These are phyloP conservation scores for Bipolaris victoriae DNA, from an alignment of 2,329 filamentous ascomycete genomes.

Conservation along the genomic window DNA sequence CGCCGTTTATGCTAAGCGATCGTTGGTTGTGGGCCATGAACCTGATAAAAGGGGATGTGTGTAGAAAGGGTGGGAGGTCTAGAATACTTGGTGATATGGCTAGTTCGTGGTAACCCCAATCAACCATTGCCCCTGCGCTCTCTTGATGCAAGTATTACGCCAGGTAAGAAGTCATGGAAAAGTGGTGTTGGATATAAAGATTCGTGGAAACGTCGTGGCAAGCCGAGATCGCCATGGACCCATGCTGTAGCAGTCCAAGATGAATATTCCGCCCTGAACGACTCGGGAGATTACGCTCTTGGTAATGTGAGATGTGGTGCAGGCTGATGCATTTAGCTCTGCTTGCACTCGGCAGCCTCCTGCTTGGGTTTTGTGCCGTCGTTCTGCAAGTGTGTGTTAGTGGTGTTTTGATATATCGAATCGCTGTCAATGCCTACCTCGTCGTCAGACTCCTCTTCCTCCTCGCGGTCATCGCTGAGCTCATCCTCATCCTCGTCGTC, in stretches of 20 bases:
- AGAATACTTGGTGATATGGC: conserved; percentile 33
- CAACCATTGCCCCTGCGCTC: conserved; percentile 27
- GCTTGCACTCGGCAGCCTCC: conserved; percentile 55
- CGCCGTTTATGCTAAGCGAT: conserved; percentile 28
- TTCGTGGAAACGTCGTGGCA: conserved; percentile 12
- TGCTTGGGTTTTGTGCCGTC: conserved; percentile 54
- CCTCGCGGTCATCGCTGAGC: conserved; percentile 77
- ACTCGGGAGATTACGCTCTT: conserved; percentile 18
- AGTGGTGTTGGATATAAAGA: conserved; percentile 21
- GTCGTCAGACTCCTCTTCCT: conserved; percentile 64
- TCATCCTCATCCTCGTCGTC: conserved; percentile 93
- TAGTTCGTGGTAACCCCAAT: conserved; percentile 27
- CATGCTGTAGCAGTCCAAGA: conserved; percentile 8
- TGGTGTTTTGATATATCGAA: not conserved
- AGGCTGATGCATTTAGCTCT: conserved; percentile 43
- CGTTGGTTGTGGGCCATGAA: conserved; percentile 13
- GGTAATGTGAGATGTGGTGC: conserved; percentile 5
- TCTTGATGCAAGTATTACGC: conserved; percentile 42
- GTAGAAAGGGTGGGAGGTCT: conserved; percentile 20
- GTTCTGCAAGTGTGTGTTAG: conserved; percentile 38
- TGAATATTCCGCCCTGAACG: conserved; percentile 16
- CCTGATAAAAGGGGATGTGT: conserved; percentile 11
- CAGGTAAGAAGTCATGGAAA: conserved; percentile 27
- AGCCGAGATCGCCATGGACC: conserved; percentile 5
- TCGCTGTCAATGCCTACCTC: conserved; percentile 37